Evolutionary conservation across 2,329 filamentous ascomycete species (phyloP).

Genomic region (Exophiala xenobiotica): DNA sequence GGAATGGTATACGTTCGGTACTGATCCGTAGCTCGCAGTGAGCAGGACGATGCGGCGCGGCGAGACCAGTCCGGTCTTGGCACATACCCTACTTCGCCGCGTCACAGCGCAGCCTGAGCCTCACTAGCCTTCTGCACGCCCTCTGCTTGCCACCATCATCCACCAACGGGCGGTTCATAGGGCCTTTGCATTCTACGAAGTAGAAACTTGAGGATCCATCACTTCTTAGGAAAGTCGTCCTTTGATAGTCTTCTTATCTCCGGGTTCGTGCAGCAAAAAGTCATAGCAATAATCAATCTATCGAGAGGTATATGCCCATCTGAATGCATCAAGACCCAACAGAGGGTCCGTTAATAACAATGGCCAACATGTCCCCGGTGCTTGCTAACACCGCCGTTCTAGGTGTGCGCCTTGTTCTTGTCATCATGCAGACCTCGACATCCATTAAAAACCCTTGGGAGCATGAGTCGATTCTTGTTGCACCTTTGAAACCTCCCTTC

Average conservation of each 20-base stretch:
- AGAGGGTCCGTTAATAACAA: slow-evolving; percentile 10
- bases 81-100: slow-evolving; percentile 17
- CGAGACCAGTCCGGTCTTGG: slow-evolving; percentile 16
- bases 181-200: no score
- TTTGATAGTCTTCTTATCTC: slow-evolving; percentile 1
- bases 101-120: slow-evolving; percentile 25
- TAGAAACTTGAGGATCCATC: no score
- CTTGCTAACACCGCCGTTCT: slow-evolving; percentile 16
- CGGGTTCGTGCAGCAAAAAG: not conserved
- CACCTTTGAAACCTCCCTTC: slow-evolving; percentile 15
- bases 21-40: not conserved
- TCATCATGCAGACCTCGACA: slow-evolving; percentile 8
- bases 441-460: not conserved
- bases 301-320: slow-evolving; percentile 23
- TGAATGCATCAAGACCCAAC: slow-evolving; percentile 1
- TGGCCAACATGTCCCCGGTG: slow-evolving; percentile 14
- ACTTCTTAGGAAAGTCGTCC: no score
- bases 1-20: not conserved
- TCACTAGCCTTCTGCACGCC: not conserved
- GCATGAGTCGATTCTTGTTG: slow-evolving; percentile 3
- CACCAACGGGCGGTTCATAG: no score
- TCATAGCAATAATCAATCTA: slow-evolving; percentile 16
- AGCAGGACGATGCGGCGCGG: slow-evolving; percentile 5
- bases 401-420: slow-evolving; percentile 3
- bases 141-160: not conserved